Conservation (phyloP, 148 eudicot genomes). For the Vaccinium myrtillus region DNA sequence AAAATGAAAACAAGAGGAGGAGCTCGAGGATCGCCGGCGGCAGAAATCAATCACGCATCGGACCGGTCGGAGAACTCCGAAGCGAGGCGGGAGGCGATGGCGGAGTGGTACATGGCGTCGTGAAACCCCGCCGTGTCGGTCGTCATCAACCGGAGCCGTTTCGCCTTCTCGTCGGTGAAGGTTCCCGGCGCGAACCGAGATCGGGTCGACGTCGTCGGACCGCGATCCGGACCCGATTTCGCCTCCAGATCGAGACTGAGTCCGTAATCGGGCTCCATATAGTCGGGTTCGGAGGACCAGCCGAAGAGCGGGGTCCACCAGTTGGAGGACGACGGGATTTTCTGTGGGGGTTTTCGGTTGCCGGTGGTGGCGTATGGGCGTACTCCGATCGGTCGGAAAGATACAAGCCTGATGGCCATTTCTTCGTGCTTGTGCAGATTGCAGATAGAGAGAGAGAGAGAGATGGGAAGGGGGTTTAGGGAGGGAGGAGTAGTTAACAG, state of each 20-base stretch:
- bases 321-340: constrained; percentile 4
- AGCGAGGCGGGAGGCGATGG: constrained; percentile 49
- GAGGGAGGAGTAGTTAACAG: too few species aligned
- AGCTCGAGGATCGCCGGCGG: too few species aligned
- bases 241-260: neutral
- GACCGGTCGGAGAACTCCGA: constrained; percentile 32
- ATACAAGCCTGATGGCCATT: constrained; percentile 20
- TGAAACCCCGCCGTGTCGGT: constrained; percentile 31
- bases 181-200: constrained; percentile 26
- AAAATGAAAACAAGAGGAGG: too few species aligned
- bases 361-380: constrained; percentile 17
- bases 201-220: neutral
- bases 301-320: constrained; percentile 37
- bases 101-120: constrained; percentile 51
- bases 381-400: constrained; percentile 11
- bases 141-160: constrained; percentile 42
- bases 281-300: constrained; percentile 28
- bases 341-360: constrained; percentile 18
- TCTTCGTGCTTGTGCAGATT: neutral
- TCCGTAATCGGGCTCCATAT: constrained; percentile 4
- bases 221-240: neutral
- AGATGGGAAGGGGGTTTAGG: neutral
- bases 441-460: neutral
- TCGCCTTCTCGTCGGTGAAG: constrained; percentile 49
- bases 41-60: neutral